phyloP scores from a whole-genome alignment of 805 yeast species.

The Lipomyces kockii region DNA sequence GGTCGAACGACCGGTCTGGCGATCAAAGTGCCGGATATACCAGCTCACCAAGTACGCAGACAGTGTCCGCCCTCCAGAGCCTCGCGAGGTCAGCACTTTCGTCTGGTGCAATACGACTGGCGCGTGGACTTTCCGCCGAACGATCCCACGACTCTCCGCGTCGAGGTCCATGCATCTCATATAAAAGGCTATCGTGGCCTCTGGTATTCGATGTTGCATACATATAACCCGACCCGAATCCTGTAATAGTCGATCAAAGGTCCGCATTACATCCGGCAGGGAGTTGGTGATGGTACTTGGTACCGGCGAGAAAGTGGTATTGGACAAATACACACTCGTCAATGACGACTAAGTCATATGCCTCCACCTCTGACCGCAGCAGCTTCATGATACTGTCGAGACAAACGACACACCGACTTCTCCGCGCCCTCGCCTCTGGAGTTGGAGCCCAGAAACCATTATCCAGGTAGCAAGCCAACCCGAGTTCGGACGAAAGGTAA shows the following conservation, averaged over 20 bases:
- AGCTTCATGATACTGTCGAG: not conserved
- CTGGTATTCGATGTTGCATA: no score
- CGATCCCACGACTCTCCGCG: no score
- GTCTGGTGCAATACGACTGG: no score
- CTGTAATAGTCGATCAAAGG: not conserved
- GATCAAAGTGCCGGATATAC: no score
- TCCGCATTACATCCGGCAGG: constrained; percentile 5
- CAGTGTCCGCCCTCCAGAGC: no score
- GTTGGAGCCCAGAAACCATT: not conserved
- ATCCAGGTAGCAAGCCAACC: not conserved
- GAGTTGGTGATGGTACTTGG: not conserved
- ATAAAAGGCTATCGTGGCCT: no score
- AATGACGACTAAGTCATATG: constrained; percentile 7
- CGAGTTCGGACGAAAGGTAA: not conserved
- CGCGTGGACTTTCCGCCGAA: no score
- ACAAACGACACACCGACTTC: not conserved
- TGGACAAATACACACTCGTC: constrained; percentile 12
- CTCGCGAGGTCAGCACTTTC: no score
- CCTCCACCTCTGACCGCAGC: not conserved
- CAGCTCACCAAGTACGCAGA: no score
- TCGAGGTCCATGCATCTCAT: no score
- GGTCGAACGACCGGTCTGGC: no score
- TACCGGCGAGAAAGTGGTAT: constrained; percentile 10
- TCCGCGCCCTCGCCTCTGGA: not conserved
- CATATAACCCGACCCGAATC: no score